phyloP scores from a whole-genome alignment of 2,329 filamentous ascomycete species.

The Fusarium sambucinum region DNA sequence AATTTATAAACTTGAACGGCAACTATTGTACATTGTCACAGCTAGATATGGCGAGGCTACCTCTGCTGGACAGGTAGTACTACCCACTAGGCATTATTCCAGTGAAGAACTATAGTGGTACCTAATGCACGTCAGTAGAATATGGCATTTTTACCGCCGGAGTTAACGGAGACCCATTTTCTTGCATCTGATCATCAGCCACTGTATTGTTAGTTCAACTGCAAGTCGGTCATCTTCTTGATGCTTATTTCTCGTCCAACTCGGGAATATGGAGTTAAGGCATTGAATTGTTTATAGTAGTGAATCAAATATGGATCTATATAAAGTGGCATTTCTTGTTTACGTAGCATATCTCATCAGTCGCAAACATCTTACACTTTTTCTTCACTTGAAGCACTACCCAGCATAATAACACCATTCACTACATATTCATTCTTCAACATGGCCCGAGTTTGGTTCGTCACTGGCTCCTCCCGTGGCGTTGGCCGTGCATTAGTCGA shows the following conservation, averaged over 20 bases:
- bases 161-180: neutral
- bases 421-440: neutral
- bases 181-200: neutral
- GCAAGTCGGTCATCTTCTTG: neutral
- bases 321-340: neutral
- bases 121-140: neutral
- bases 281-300: too few species aligned
- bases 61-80: too few species aligned
- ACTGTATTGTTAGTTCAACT: neutral
- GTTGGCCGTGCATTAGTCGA: conserved; percentile 59
- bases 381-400: neutral
- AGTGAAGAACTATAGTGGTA: neutral
- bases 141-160: neutral
- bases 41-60: too few species aligned
- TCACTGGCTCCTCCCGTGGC: conserved; percentile 63
- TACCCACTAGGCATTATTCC: too few species aligned
- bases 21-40: too few species aligned
- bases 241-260: neutral
- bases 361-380: too few species aligned
- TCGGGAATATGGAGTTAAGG: neutral
- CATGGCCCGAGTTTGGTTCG: conserved; percentile 57
- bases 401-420: neutral
- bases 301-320: neutral
- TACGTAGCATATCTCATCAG: neutral
- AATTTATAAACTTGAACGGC: too few species aligned